These are phyloP conservation scores for Chaetothyriales sp. DNA, from an alignment of 2,329 filamentous ascomycete species.

Conservation along the genomic window DNA sequence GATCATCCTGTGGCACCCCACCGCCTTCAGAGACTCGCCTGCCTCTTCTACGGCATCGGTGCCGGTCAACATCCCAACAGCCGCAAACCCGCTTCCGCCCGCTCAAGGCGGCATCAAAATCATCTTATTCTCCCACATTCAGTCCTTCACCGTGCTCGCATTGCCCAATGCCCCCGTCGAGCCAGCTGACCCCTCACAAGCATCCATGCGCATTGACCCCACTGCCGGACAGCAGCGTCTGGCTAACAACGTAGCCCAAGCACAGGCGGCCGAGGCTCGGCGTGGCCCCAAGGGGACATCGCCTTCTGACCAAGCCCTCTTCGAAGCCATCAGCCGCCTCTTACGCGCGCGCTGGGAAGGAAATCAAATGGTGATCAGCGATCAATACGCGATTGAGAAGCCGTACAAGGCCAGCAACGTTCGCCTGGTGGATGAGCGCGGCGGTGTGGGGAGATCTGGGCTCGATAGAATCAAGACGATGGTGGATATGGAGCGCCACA, in stretches of 20 bases:
- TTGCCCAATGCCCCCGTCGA: slow-evolving; percentile 25
- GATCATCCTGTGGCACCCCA: slow-evolving; percentile 33
- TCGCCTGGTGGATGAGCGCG: slow-evolving; percentile 28
- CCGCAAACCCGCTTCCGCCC: slow-evolving; percentile 21
- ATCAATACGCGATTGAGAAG: slow-evolving; percentile 44
- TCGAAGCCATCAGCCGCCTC: slow-evolving; percentile 47
- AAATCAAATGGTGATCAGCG: slow-evolving; percentile 45
- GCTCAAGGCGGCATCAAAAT: slow-evolving; percentile 45
- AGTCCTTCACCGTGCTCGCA: slow-evolving; percentile 42
- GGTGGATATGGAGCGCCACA: slow-evolving; percentile 37
- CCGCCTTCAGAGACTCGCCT: slow-evolving; percentile 48
- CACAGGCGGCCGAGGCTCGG: slow-evolving; percentile 45
- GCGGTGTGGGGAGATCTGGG: slow-evolving; percentile 8
- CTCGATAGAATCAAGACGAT: slow-evolving; percentile 33
- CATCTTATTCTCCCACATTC: slow-evolving; percentile 46
- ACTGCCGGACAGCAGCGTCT: slow-evolving; percentile 42
- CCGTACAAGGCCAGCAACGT: slow-evolving; percentile 47
- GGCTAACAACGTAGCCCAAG: slow-evolving; percentile 40
- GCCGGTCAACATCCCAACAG: slow-evolving; percentile 24
- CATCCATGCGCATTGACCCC: slow-evolving; percentile 40
- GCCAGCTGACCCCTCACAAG: slow-evolving; percentile 19
- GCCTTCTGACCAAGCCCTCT: slow-evolving; percentile 49
- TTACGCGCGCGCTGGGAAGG: slow-evolving; percentile 49
- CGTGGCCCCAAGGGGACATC: slow-evolving; percentile 46
- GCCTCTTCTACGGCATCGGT: slow-evolving; percentile 27